phyloP scores from a whole-genome alignment of 2,329 filamentous ascomycete species.

The Fusarium globosum region DNA sequence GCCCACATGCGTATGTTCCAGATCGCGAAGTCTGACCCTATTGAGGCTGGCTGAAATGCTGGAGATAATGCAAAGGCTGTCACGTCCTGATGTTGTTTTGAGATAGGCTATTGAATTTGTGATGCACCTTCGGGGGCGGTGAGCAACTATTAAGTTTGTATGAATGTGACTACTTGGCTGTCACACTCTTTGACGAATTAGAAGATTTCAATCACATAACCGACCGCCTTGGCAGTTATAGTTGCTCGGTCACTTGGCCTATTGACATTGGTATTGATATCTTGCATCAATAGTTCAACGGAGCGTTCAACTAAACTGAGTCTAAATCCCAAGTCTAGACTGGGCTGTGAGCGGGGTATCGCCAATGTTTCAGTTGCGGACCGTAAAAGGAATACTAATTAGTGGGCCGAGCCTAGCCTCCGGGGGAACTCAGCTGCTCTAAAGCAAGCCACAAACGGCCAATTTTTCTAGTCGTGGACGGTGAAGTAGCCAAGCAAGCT shows the following conservation, averaged over 20 bases:
- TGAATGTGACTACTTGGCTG: background rate
- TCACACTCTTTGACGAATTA: background rate
- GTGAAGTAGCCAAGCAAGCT: background rate
- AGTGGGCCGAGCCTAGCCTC: background rate
- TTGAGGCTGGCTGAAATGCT: background rate
- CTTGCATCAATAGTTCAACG: background rate
- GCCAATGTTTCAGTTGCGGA: background rate
- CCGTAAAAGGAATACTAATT: background rate
- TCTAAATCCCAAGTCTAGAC: background rate
- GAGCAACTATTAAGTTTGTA: background rate
- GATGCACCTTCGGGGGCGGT: background rate
- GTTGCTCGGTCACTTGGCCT: too few relatives aligned
- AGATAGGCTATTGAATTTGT: too few relatives aligned
- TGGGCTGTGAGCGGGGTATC: background rate
- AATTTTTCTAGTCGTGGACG: background rate
- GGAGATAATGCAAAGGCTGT: background rate
- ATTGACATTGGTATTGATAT: background rate
- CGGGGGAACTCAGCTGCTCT: background rate
- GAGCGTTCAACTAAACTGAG: too few relatives aligned
- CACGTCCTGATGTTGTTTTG: fast-evolving
- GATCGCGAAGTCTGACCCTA: fast-evolving
- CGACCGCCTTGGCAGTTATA: background rate
- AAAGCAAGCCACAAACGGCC: background rate
- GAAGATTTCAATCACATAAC: fast-evolving
- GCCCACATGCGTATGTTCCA: background rate